A percentile compares a stretch with the other conserved stretches of the same genome.
phyloP scores from a whole-genome alignment of 306 rosid species.

The apple (Malus domestica) region DNA sequence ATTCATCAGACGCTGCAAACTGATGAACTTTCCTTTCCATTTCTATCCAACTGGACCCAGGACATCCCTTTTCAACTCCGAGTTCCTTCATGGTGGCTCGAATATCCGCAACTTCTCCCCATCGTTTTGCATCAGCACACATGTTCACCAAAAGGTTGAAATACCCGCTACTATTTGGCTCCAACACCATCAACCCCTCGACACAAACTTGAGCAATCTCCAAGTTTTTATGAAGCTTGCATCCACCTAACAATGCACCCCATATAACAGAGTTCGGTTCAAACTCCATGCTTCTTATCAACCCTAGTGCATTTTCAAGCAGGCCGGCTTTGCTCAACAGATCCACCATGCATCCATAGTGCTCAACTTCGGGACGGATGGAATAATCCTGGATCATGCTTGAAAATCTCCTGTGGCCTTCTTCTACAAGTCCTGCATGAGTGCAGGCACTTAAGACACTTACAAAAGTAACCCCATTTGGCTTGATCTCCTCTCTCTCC shows the following conservation, averaged over 20 bases:
- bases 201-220: slow-evolving; percentile 49
- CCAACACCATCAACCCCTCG: slow-evolving; percentile 44
- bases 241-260: slow-evolving; percentile 80
- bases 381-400: slow-evolving; percentile 53
- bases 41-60: slow-evolving; percentile 83
- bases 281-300: slow-evolving; percentile 47
- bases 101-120: slow-evolving; percentile 56
- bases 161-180: slow-evolving; percentile 61
- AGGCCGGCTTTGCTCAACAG: slow-evolving; percentile 73
- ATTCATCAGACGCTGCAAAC: slow-evolving; percentile 57
- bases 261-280: slow-evolving; percentile 61
- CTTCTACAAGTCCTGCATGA: slow-evolving; percentile 66
- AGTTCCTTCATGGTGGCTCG: slow-evolving; percentile 55
- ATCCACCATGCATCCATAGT: slow-evolving; percentile 84
- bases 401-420: slow-evolving; percentile 45
- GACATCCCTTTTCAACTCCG: slow-evolving; percentile 63
- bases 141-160: slow-evolving; percentile 56
- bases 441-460: slow-evolving; percentile 69
- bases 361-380: slow-evolving; percentile 46
- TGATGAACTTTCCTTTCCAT: slow-evolving; percentile 37
- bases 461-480: slow-evolving; percentile 62
- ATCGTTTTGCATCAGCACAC: slow-evolving; percentile 55
- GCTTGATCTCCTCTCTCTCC: slow-evolving; percentile 46
- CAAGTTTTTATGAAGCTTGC: slow-evolving; percentile 57
- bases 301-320: slow-evolving; percentile 57